Evolutionary conservation across 345 rosid species (phyloP).

Genomic region (Murraya paniculata): DNA sequence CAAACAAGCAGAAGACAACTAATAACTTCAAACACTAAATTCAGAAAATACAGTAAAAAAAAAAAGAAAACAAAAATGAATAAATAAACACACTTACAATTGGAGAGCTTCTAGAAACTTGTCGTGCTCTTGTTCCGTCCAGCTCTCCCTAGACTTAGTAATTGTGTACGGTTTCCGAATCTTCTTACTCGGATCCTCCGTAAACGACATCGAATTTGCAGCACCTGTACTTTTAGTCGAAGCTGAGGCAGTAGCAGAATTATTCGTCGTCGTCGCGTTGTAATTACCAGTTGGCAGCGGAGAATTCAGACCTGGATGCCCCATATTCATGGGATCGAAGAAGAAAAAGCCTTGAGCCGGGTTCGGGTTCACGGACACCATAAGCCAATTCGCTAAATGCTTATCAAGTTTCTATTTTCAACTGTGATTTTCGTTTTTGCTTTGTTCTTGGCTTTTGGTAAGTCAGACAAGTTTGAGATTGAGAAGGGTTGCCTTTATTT

Average conservation of each 20-base stretch:
- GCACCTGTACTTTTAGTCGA: constrained; percentile 8
- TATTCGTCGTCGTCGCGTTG: constrained; percentile 9
- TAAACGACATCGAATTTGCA: constrained; percentile 26
- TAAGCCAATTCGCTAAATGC: constrained; percentile 17
- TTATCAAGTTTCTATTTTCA: not conserved
- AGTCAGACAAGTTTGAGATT: not conserved
- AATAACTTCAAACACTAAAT: not conserved
- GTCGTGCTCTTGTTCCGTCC: constrained; percentile 97
- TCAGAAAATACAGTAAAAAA: not conserved
- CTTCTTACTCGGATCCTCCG: constrained; percentile 67
- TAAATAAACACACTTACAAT: constrained; percentile 44
- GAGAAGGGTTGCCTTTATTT: too few relatives aligned
- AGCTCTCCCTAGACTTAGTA: constrained; percentile 93
- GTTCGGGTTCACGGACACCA: constrained; percentile 68
- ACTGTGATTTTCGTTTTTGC: not conserved
- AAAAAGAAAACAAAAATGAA: not conserved
- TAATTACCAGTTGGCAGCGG: constrained; percentile 21
- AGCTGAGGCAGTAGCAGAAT: constrained; percentile 8
- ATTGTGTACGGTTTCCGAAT: constrained; percentile 89
- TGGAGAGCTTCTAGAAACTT: constrained; percentile 94
- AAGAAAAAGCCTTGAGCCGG: constrained; percentile 55
- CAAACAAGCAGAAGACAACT: not conserved
- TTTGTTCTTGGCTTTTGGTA: not conserved
- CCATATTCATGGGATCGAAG: constrained; percentile 57
- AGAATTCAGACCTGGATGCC: constrained; percentile 40